Percentiles rank a stretch among this genome's conserved stretches.
These are phyloP conservation scores for Nicotiana knightiana DNA, from an alignment of 257 asterid species.

Conservation along the genomic window DNA sequence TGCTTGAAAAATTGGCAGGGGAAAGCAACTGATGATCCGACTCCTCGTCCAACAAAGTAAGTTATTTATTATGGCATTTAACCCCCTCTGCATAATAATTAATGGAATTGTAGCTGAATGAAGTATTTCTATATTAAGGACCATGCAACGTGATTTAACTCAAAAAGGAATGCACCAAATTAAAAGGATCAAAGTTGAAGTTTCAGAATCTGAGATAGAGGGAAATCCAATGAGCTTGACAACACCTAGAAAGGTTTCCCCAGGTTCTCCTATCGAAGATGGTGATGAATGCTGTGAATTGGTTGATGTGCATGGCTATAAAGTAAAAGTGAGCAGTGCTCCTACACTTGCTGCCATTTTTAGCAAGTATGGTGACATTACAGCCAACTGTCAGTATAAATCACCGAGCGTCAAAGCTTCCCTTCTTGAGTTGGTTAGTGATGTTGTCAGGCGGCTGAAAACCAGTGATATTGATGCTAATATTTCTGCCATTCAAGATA, in stretches of 20 bases:
- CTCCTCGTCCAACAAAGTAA: conserved; percentile 3
- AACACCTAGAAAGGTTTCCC: not conserved
- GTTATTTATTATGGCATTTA: not conserved
- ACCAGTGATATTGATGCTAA: conserved; percentile 10
- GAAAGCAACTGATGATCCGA: not conserved
- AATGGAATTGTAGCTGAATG: not conserved
- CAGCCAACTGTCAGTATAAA: conserved; percentile 26
- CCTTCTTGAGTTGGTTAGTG: conserved; percentile 28
- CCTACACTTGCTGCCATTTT: conserved; percentile 29
- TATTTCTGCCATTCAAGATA: conserved; percentile 20
- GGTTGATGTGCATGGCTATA: conserved; percentile 30
- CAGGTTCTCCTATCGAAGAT: not conserved
- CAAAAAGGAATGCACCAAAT: not conserved
- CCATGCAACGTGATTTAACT: not conserved
- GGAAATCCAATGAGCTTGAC: not conserved
- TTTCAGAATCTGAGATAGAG: conserved; percentile 2
- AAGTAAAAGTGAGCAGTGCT: conserved; percentile 21
- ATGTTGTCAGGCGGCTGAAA: conserved; percentile 22
- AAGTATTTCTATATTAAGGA: not conserved
- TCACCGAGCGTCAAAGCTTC: conserved; percentile 27
- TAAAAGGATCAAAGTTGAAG: conserved; percentile 7
- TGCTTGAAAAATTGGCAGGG: conserved; percentile 4
- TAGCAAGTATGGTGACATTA: conserved; percentile 33
- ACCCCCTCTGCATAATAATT: not conserved
- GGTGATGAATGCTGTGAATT: conserved; percentile 9